These are phyloP conservation scores for Apiotrichum sp. DNA, from an alignment of 1,284 basidiomycete species.

Conservation along the genomic window DNA sequence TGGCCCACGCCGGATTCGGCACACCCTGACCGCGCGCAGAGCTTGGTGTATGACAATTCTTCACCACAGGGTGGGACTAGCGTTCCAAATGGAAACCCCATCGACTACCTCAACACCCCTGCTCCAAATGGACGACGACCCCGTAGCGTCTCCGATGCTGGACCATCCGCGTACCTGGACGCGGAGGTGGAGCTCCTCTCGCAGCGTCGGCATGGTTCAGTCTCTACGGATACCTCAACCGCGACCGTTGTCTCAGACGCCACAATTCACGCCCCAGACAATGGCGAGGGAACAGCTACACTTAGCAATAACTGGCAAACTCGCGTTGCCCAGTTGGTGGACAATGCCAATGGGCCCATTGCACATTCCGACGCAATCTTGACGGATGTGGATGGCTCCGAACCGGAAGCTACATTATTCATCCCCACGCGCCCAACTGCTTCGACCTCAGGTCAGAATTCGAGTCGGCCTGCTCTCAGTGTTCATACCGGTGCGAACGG, in stretches of 20 bases:
- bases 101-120: not conserved
- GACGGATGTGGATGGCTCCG: conserved; percentile 14
- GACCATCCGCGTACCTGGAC: not conserved
- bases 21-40: not conserved
- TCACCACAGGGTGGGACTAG: not conserved
- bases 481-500: conserved; percentile 7
- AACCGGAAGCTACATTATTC: conserved; percentile 35
- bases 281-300: conserved; percentile 18
- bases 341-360: not conserved
- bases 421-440: conserved; percentile 4
- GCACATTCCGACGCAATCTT: not conserved
- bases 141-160: not conserved
- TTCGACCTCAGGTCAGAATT: too few relatives aligned
- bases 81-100: not conserved
- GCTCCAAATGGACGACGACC: not conserved
- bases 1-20: not conserved
- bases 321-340: conserved; percentile 26
- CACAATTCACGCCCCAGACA: conserved; percentile 22
- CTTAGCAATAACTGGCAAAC: conserved; percentile 31
- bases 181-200: too few relatives aligned
- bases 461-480: not conserved
- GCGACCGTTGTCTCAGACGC: conserved; percentile 21
- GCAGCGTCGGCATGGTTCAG: not conserved
- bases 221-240: not conserved
- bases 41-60: not conserved